phyloP scores from a whole-genome alignment of 2,329 filamentous ascomycete species.

The Didymellaceae sp. region DNA sequence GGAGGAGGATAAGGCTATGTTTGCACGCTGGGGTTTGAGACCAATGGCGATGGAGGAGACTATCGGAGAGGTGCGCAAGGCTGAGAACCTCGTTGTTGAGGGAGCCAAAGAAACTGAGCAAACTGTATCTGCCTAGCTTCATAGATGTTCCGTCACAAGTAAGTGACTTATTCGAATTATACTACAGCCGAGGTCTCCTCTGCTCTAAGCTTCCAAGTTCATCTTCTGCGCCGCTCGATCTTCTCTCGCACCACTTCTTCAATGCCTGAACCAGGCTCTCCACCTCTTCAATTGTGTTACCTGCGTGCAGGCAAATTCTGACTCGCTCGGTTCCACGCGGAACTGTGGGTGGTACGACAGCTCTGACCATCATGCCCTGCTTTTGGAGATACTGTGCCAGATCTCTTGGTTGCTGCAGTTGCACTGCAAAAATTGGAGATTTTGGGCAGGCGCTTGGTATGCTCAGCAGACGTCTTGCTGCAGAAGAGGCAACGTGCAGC shows the following conservation, averaged over 20 bases:
- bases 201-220: not conserved
- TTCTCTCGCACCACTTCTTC: constrained; percentile 38
- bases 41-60: constrained; percentile 67
- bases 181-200: constrained; percentile 1
- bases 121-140: constrained; percentile 6
- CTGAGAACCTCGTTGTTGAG: constrained; percentile 21
- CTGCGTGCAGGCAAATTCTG: constrained; percentile 52
- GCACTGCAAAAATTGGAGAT: constrained; percentile 45
- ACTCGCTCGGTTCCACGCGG: constrained; percentile 50
- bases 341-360: constrained; percentile 52
- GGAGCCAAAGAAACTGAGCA: constrained; percentile 18
- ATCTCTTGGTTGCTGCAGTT: constrained; percentile 34
- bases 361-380: constrained; percentile 43
- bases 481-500: constrained; percentile 17
- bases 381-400: constrained; percentile 38
- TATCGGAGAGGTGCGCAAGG: constrained; percentile 38
- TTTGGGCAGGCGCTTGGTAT: constrained; percentile 36
- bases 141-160: no score
- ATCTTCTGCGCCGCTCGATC: not conserved
- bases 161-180: no score
- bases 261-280: constrained; percentile 40
- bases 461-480: constrained; percentile 21
- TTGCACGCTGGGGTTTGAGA: constrained; percentile 79
- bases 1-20: constrained; percentile 87
- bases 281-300: constrained; percentile 49